Evolutionary conservation across 2,329 filamentous ascomycete species (phyloP), one percentile per base, ranked within the genome.

Genomic region (Tolypocladium endophyticum): DNA sequence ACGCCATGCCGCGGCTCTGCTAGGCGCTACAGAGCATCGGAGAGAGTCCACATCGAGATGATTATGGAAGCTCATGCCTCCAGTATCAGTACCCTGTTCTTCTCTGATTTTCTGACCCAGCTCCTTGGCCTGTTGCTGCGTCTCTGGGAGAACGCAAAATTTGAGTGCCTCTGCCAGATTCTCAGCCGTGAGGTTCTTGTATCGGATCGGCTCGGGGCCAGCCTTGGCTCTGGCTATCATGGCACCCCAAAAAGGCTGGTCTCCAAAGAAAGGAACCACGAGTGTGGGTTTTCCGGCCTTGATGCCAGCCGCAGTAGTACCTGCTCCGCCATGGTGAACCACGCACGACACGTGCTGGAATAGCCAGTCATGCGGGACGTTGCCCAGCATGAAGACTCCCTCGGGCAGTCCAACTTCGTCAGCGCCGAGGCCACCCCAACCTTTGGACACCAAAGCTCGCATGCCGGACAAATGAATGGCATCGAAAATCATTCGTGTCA

Each of bases 261-360:
- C 89, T 1, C 89, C 89, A 68, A 92, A 96, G 75, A 96, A 96
- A 0, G 91, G 91, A 0, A 96, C 86, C 3, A 96, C 81, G 2
- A 94, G 83, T 0, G 91, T 96, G 2, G 91, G 91, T 58, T 86
- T 86, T 30, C 90, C 91, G 1, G 86, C 83, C 23, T 87, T 83
- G 62, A 96, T 89, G n/a, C 91, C 91, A 0, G 90, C 89, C 1
- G 91, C 90, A 1, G 90, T 95, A 3, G 91, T 96, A 23, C 91
- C 91, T 11, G 91, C 91, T 60, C 92, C 91, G 28, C 91, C 92
- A 63, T 96, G 91, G 68, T 96, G 92, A 6, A 94, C 88, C 1
- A 96, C 91, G 52, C 85, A 87, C 0, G 89, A 88, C 1, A 95
- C 90, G 43, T 82, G 86, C 63, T 90, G 80, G 72, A 96, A 96